Evolutionary conservation across 2,329 filamentous ascomycete genomes (phyloP), one percentile per base, ranked within the genome.

Genomic region (Onygena corvina): DNA sequence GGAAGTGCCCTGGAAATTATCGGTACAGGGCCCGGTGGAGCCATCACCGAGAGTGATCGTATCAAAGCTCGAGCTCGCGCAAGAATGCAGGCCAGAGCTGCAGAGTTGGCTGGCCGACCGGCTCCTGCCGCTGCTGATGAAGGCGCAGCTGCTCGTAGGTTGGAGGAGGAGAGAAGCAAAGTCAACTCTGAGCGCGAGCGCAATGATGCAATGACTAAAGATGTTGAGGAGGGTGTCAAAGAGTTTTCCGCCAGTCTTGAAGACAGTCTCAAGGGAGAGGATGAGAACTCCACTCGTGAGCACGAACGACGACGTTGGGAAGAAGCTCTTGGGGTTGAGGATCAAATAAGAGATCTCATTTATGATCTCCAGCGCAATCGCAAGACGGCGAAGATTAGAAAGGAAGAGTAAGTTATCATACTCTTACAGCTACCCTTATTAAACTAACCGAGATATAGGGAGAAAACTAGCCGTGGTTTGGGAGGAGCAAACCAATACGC

Each of bases 41-140:
- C 80, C 38, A 80, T 98, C 35, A 98, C 92, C 0, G 92, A 98
- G 67, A 84, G 87, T 2, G 92, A 98, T 67, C 81, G 90, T 48
- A 78, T 96, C 57, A 96, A 95, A 71, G 92, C 92, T 30, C 81
- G 89, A 57, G 90, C 92, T 27, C 94, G 89, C 69, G 90, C 90
- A 33, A 94, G 95, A 81, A 98, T 98, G 92, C 90, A 96, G 69
- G 89, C 94, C 61, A 84, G 92, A 52, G 89, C 92, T 57, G 92
- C 92, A 50, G 90, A 92, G 14, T 71, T 98, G 54, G 87, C 88
- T 18, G 92, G 92, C 50, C 87, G 83, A 66, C 88, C 89, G 62
- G 71, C 83, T 36, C 73, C 81, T 42, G 80, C 86, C 31, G 66
- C 72, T 1, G 72, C 71, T 40, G 77, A 82, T 52, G 86, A 89